Evolutionary conservation across 352 stramenopile species (phyloP).

Genomic region (Phytophthora sp.): DNA sequence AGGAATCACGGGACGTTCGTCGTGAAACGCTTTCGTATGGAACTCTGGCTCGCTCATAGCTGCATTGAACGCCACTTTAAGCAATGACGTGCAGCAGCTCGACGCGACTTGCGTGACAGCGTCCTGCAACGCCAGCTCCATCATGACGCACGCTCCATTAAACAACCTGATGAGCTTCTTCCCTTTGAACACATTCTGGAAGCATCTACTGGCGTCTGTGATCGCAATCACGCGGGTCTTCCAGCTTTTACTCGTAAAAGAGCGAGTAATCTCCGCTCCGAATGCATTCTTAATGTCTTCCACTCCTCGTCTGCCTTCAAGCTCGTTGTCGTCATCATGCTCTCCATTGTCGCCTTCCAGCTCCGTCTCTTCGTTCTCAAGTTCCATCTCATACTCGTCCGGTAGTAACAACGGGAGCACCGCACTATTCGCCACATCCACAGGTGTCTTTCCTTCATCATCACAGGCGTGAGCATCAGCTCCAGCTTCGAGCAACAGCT

Average conservation of each 20-base stretch:
- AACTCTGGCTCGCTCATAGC: constrained; percentile 67
- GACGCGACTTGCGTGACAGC: constrained; percentile 74
- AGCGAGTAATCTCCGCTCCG: constrained; percentile 52
- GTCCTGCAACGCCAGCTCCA: constrained; percentile 60
- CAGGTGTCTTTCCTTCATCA: constrained; percentile 58
- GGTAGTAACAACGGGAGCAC: constrained; percentile 60
- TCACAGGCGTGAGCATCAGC: constrained; percentile 73
- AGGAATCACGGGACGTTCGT: constrained; percentile 50
- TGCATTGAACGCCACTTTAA: constrained; percentile 67
- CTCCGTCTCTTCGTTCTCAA: constrained; percentile 36
- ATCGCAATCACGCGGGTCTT: constrained; percentile 63
- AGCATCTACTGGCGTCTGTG: constrained; percentile 51
- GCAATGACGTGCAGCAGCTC: constrained; percentile 57
- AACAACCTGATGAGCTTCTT: constrained; percentile 64
- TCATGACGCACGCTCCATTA: constrained; percentile 67
- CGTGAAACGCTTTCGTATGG: constrained; percentile 64
- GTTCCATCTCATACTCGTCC: constrained; percentile 43
- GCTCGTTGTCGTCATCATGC: constrained; percentile 51
- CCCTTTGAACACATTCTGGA: constrained; percentile 50
- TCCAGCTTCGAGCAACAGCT: constrained; percentile 71
- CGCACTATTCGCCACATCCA: constrained; percentile 61
- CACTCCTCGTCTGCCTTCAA: constrained; percentile 26
- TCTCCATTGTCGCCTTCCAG: constrained; percentile 30
- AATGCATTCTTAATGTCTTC: constrained; percentile 53
- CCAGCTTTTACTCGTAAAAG: constrained; percentile 65